Evolutionary conservation across 139 green algal species (phyloP), one percentile per base, ranked within the genome.

Genomic region (Chlorella sorokiniana): DNA sequence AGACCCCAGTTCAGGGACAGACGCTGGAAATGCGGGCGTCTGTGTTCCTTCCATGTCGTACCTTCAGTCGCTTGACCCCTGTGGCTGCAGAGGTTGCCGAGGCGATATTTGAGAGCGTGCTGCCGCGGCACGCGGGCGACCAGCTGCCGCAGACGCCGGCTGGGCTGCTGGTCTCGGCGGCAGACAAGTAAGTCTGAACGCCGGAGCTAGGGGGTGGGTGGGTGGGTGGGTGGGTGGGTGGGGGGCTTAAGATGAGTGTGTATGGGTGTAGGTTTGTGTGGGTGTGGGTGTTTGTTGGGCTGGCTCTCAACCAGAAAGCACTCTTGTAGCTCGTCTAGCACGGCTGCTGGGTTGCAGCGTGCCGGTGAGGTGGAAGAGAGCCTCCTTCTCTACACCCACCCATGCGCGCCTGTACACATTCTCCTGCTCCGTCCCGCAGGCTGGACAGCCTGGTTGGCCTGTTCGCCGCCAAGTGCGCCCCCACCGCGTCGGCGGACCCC

Each of bases 371-470:
- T n/a, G n/a, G n/a, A n/a, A n/a, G n/a, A n/a, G n/a, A n/a, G n/a
- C n/a, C n/a, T n/a, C n/a, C n/a, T n/a, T n/a, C n/a, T n/a, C n/a
- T n/a, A n/a, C n/a, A n/a, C n/a, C n/a, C n/a, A n/a, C n/a, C n/a
- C n/a, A n/a, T n/a, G n/a, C n/a, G n/a, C n/a, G n/a, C n/a, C n/a
- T n/a, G n/a, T n/a, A n/a, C n/a, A 22, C 51, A 18, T 61, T 61
- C 18, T 61, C 22, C 18, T 61, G 51, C 51, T 22, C 51, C 51
- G 51, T 61, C 51, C 51, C 18, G 67, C 88, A 92, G 91, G 59
- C 81, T 99, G 52, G 97, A 99, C 84, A 95, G 91, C 38, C 84
- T 99, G 42, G 97, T 99, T 23, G 97, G 97, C 1, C 89, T 99
- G 67, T 93, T 97, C 82, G 94, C 92, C 6, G 94, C 93, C 33